Evolutionary conservation across 1,139 yeast species (phyloP), one percentile per base, ranked within the genome.

Genomic region (Zygotorulaspora mrakii): DNA sequence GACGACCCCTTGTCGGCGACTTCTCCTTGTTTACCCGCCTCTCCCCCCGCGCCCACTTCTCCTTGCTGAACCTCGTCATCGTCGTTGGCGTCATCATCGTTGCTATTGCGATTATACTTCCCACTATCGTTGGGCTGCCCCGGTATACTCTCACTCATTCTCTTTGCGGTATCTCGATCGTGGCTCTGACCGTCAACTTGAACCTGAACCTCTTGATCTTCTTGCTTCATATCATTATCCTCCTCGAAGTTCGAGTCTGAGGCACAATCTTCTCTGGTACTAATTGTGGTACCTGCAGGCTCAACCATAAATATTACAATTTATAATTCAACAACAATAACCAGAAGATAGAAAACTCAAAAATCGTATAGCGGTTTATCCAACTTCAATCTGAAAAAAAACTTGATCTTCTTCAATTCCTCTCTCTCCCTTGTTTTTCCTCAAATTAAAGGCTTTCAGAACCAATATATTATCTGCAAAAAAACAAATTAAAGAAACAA

Each of bases 191-290:
- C 20, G 14, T 10, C 3, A 9, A 14, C n/a, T 12, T 21, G n/a
- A n/a, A n/a, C 28, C 20, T 3, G 20, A 16, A 7, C 11, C 11
- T 21, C 12, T 14, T 4, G 9, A 8, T 14, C n/a, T 30, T 12
- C 28, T 9, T 25, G 28, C 28, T 25, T 12, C 5, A 4, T 25
- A 9, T 7, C n/a, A 16, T 17, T 11, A 9, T 17, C 11, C 9
- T 28, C 31, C 9, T 14, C 12, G 18, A 28, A 28, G 9, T 28
- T 9, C 9, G 13, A 28, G 13, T 14, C 31, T 16, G 14, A 9
- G 17, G 31, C 21, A 14, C 31, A 11, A 28, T n/a, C 31, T 28
- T 17, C 11, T 28, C 21, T 16, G 9, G 31, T 9, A 17, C 21
- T 17, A 16, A 16, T 17, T 16, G 31, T 14, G n/a, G 31, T 16